Conservation (phyloP, 495 filamentous ascomycete genomes). For the Aspergillus baeticus region DNA sequence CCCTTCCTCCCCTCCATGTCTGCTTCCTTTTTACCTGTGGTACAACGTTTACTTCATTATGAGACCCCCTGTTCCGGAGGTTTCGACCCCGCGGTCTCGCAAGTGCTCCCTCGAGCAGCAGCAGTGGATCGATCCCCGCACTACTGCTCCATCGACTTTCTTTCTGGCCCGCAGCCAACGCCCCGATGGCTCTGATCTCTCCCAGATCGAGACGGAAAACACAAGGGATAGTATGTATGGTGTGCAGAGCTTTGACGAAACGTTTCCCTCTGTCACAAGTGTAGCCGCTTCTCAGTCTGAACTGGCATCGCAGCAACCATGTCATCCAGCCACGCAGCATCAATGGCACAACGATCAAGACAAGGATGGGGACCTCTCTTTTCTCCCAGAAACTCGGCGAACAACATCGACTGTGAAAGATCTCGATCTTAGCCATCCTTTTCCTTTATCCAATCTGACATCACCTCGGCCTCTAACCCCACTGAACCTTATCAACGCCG, state of each 20-base stretch:
- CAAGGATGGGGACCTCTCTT: constrained; percentile 29
- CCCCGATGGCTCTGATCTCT: constrained; percentile 27
- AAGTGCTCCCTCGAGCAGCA: constrained; percentile 36
- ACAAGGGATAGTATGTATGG: constrained; percentile 54
- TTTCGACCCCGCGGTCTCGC: constrained; percentile 26
- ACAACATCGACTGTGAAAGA: constrained; percentile 39
- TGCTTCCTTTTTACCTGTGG: not conserved
- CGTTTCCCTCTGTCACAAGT: constrained; percentile 32
- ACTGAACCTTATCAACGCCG: constrained; percentile 38
- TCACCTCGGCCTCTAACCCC: constrained; percentile 47
- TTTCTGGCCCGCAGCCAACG: constrained; percentile 40
- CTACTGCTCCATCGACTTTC: constrained; percentile 43
- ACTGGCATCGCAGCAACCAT: too few relatives aligned
- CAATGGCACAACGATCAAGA: constrained; percentile 22
- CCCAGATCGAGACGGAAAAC: constrained; percentile 21
- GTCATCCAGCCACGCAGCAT: not conserved
- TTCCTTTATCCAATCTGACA: constrained; percentile 22
- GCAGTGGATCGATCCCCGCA: constrained; percentile 42
- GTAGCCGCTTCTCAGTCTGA: constrained; percentile 17
- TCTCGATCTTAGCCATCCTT: constrained; percentile 21
- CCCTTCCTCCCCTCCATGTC: constrained; percentile 5
- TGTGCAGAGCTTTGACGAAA: constrained; percentile 62
- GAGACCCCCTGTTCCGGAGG: constrained; percentile 41
- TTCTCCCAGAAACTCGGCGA: constrained; percentile 30
- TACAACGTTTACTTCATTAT: constrained; percentile 23